These are phyloP conservation scores for Penicillium sp. DNA, from an alignment of 2,329 filamentous ascomycete species.

Conservation along the genomic window DNA sequence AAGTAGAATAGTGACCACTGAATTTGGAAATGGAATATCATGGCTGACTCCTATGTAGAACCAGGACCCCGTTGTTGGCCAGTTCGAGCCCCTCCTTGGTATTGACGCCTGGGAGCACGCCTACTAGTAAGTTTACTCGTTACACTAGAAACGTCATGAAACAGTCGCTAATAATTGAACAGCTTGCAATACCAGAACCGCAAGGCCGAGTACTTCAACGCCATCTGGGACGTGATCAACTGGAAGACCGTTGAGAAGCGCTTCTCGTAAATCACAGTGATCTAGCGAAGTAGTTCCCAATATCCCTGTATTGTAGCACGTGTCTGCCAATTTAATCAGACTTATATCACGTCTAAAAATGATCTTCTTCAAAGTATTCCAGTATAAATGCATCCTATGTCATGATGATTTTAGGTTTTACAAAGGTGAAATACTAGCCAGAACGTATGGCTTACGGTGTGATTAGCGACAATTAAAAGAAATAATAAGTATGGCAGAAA, in stretches of 20 bases:
- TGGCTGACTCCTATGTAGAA: constrained; percentile 50
- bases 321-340: constrained; percentile 5
- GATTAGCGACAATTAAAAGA: not conserved
- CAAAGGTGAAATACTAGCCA: not conserved
- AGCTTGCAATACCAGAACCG: constrained; percentile 92
- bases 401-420: not conserved
- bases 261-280: constrained; percentile 52
- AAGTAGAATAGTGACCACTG: constrained; percentile 23
- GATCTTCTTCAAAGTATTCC: not conserved
- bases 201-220: constrained; percentile 93
- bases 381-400: not conserved
- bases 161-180: constrained; percentile 18
- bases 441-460: not conserved
- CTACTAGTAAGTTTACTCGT: constrained; percentile 64
- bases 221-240: constrained; percentile 94
- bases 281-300: constrained; percentile 7
- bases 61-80: constrained; percentile 85
- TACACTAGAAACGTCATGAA: not conserved
- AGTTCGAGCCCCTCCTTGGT: constrained; percentile 78
- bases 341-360: not conserved
- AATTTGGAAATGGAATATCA: not conserved
- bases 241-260: constrained; percentile 87
- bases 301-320: constrained; percentile 22
- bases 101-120: constrained; percentile 97
- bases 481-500: not conserved